phyloP scores from a whole-genome alignment of 441 rosid genomes.

The Codiaeum variegatum region DNA sequence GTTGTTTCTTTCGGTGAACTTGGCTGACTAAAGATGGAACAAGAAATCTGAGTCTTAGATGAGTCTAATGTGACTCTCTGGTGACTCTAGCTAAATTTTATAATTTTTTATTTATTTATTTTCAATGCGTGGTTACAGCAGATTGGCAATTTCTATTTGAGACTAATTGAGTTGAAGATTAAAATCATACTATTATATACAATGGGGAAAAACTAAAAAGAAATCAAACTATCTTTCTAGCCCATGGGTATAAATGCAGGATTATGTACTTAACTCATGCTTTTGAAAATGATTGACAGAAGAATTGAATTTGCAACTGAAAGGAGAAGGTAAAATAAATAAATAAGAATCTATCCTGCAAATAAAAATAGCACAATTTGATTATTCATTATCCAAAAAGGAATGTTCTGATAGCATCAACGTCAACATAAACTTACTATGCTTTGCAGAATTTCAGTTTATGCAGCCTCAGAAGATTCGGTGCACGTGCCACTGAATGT shows the following conservation, averaged over 20 bases:
- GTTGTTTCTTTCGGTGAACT: background rate
- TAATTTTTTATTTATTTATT: no score
- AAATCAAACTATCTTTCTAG: background rate
- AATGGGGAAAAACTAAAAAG: background rate
- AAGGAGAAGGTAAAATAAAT: background rate
- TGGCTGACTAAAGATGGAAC: no score
- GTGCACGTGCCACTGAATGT: background rate
- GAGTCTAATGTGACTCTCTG: no score
- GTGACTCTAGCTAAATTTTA: no score
- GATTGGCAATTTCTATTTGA: background rate
- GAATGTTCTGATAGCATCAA: conserved; percentile 11
- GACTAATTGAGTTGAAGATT: background rate
- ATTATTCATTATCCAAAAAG: conserved; percentile 17
- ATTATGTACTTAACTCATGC: background rate
- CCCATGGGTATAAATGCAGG: background rate
- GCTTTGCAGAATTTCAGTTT: conserved; percentile 7
- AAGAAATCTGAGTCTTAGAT: no score
- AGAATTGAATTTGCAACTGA: background rate
- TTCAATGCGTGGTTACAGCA: no score
- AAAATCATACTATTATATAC: background rate
- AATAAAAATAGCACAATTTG: background rate
- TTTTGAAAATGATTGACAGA: background rate
- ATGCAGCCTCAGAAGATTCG: background rate
- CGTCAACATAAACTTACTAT: background rate
- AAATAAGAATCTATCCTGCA: background rate